Base-by-base conservation (phyloP, 495 filamentous ascomycete genomes). In the Parathielavia appendiculata region DNA sequence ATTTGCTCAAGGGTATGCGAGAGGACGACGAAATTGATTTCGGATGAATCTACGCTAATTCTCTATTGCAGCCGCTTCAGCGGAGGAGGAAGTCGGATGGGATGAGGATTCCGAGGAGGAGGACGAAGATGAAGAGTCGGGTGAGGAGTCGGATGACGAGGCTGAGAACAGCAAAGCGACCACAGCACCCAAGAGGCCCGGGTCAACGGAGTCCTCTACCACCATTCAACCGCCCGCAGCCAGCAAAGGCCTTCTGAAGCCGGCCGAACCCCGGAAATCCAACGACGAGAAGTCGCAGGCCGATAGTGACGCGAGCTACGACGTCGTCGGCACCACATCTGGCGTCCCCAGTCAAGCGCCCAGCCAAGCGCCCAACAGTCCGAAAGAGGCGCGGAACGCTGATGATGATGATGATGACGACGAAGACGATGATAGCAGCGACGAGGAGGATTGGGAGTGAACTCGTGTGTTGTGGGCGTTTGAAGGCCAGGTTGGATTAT, bases 301-400 rank as follows among this genome's bases (percentile, higher is more conserved):
- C 19, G 91, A 88, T 67, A 95, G 90, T 70, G 92, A 97, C 64
- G 88, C 88, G 17, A 95, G 90, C 75, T 97, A 97, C 65, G 92
- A 97, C 69, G 78, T 97, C 36, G 89, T 97, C 41, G 79, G 81
- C n/a, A 79, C 80, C 45, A 62, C 71, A 19, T 95, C 90, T 63
- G 91, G 91, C 17, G 83, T 86, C 9, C 84, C 87, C 12, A 96
- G 89, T 69, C 85, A 86, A 51, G 84, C 89, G 30, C 74, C 77
- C 20, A 79, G 89, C 69, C 85, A 86, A 51, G 84, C 89, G 30
- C 74, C 77, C 20, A 79, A 66, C 63, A 92, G 88, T 67, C 92
- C 92, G 32, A 88, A 86, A 71, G 74, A 76, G 41, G 59, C 79
- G 30, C 71, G 75, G 9, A 76, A 81, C 69, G 77, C 56, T 6